phyloP scores from a whole-genome alignment of 768 basidiomycete species.

The Pleurotus sapidus region DNA sequence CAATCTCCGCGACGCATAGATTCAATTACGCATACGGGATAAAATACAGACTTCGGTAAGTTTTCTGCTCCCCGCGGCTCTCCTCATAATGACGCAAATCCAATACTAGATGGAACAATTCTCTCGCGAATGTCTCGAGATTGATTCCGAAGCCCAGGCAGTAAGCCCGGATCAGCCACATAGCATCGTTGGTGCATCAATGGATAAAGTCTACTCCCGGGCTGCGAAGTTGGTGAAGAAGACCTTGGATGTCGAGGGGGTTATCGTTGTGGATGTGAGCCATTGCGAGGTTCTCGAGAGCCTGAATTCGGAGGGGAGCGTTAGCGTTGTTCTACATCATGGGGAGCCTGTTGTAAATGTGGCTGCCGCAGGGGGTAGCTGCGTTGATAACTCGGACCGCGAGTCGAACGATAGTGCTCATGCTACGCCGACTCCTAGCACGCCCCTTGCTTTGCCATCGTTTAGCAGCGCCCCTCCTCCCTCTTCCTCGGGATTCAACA shows the following conservation, averaged over 20 bases:
- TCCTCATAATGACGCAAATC: neutral
- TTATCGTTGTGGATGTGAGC: constrained; percentile 89
- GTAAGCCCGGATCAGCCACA: constrained; percentile 29
- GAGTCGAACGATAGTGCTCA: neutral
- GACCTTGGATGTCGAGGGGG: constrained; percentile 90
- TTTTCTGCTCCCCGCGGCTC: neutral
- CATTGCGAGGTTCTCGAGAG: constrained; percentile 87
- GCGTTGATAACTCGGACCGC: neutral
- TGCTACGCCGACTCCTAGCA: neutral
- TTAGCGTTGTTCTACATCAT: constrained; percentile 69
- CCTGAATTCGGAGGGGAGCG: constrained; percentile 53
- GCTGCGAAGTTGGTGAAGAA: constrained; percentile 87
- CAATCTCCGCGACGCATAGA: constrained; percentile 36
- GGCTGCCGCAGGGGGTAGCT: neutral
- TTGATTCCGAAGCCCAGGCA: constrained; percentile 58
- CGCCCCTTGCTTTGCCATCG: neutral
- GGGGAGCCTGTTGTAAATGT: constrained; percentile 41
- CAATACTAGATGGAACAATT: constrained; percentile 84
- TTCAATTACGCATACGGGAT: constrained; percentile 87
- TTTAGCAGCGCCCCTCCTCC: neutral
- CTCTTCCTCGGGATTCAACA: neutral
- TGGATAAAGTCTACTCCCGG: constrained; percentile 90
- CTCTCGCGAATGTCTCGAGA: constrained; percentile 91
- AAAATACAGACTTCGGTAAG: constrained; percentile 86
- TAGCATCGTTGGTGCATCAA: constrained; percentile 40